A percentile compares a stretch with the other conserved stretches of the same genome.
Conservation (phyloP, 371 early-diverging fungal species). For the Capniomyces stellatus region DNA sequence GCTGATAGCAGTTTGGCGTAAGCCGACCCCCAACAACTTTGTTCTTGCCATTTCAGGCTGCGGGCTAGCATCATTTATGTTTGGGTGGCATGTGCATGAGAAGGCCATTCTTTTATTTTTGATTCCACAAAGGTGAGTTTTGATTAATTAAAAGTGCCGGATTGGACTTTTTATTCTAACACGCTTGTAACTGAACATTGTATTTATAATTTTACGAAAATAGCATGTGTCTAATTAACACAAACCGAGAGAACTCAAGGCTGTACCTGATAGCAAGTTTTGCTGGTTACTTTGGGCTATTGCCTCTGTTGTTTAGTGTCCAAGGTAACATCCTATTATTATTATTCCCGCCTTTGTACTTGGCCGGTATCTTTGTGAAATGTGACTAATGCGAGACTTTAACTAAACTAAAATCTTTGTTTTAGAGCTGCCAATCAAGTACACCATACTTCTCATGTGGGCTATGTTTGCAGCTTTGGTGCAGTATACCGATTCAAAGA, state of each 20-base stretch:
- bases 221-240: conserved; percentile 28
- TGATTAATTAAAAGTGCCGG: too few relatives aligned
- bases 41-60: conserved; percentile 55
- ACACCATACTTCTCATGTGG: conserved; percentile 35
- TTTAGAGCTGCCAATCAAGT: conserved; percentile 46
- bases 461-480: conserved; percentile 24
- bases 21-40: conserved; percentile 28
- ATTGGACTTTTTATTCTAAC: too few relatives aligned
- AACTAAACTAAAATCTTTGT: too few relatives aligned
- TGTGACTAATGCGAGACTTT: too few relatives aligned
- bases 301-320: conserved; percentile 69
- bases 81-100: conserved; percentile 98
- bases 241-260: conserved; percentile 10
- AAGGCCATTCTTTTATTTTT: conserved; percentile 80
- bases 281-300: conserved; percentile 57
- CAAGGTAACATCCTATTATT: too few relatives aligned
- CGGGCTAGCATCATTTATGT: conserved; percentile 72
- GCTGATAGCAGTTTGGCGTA: background rate
- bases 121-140: conserved; percentile 33
- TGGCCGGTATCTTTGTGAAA: too few relatives aligned
- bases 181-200: too few relatives aligned
- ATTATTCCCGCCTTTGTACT: too few relatives aligned
- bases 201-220: too few relatives aligned
- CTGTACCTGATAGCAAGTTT: conserved; percentile 31
- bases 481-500: conserved; percentile 6